Conservation (phyloP, 352 stramenopile genomes). For the Blastocystis sp. region DNA sequence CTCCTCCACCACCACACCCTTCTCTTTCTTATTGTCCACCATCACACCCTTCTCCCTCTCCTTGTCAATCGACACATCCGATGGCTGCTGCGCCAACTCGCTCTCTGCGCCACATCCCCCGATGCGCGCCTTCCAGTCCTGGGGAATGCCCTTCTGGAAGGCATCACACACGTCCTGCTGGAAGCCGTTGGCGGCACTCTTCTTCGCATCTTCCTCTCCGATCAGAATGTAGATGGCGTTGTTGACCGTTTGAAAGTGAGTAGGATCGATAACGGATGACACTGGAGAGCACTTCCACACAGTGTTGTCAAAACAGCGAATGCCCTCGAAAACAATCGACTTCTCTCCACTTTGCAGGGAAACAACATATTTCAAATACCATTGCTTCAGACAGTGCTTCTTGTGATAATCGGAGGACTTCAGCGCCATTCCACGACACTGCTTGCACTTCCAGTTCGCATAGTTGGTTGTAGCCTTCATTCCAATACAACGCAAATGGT, state of each 20-base stretch:
- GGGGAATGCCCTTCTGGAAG: neutral
- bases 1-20: neutral
- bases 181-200: neutral
- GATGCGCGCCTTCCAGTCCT: conserved; percentile 8
- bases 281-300: conserved; percentile 13
- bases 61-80: neutral
- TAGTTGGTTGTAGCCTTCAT: neutral
- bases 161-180: neutral
- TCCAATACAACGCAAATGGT: conserved; percentile 19
- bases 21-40: neutral
- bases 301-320: neutral
- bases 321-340: conserved; percentile 3
- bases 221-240: conserved; percentile 1
- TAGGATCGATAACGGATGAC: neutral
- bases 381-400: conserved; percentile 22
- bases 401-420: conserved; percentile 5
- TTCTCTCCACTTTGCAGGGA: neutral
- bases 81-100: neutral
- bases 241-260: neutral
- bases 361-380: neutral
- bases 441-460: conserved; percentile 27
- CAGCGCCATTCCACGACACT: neutral
- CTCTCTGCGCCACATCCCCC: neutral
- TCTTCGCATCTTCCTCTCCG: neutral
- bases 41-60: neutral